Percentiles rank a stretch among this genome's conserved stretches.
Conservation (phyloP, 208 protist species). For the Wallacemonas rigidus region DNA sequence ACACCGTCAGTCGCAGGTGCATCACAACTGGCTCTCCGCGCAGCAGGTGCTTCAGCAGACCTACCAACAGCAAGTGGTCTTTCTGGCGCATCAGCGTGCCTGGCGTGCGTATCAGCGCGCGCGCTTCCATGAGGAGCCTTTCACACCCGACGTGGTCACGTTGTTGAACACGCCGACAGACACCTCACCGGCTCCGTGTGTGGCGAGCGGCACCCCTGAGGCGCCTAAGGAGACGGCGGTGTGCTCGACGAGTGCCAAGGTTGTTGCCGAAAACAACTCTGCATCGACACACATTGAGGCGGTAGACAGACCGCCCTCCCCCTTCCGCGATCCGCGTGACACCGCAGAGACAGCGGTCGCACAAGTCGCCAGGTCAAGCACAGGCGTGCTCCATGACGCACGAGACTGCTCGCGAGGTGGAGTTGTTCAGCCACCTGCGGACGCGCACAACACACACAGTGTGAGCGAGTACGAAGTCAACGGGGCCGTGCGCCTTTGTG, state of each 20-base stretch:
- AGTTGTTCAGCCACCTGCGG: neutral
- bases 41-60: constrained; percentile 19
- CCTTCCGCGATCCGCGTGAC: too few relatives aligned
- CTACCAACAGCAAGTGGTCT: neutral
- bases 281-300: too few relatives aligned
- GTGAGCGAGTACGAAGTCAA: constrained; percentile 31
- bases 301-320: too few relatives aligned
- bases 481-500: constrained; percentile 44
- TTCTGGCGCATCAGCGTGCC: neutral
- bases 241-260: too few relatives aligned
- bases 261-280: too few relatives aligned
- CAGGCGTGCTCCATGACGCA: too few relatives aligned
- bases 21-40: constrained; percentile 7
- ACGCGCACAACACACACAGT: constrained; percentile 25
- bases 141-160: neutral
- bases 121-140: neutral
- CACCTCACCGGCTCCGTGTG: neutral
- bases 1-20: constrained; percentile 5
- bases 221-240: neutral
- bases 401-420: too few relatives aligned
- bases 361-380: too few relatives aligned
- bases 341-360: too few relatives aligned
- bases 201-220: neutral
- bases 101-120: neutral
- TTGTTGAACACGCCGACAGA: neutral